These are phyloP conservation scores for Kodamaea plutei DNA, from an alignment of 1,139 yeast species.

Conservation along the genomic window DNA sequence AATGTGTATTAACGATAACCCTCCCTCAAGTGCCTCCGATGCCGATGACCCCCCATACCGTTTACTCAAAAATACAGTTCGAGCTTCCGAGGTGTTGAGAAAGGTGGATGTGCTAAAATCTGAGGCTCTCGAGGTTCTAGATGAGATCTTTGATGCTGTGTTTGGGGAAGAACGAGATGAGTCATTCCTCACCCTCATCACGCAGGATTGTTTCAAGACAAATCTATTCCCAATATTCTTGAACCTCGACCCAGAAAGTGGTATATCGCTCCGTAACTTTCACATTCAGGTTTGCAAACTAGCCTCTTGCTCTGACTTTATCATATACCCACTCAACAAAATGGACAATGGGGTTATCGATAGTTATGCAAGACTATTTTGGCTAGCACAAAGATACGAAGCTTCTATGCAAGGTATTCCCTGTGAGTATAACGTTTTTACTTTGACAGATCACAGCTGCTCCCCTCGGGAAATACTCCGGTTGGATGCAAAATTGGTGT, in stretches of 20 bases:
- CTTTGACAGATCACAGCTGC: slow-evolving; percentile 9
- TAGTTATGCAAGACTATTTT: slow-evolving; percentile 46
- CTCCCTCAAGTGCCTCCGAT: too few species aligned
- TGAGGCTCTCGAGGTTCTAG: slow-evolving; percentile 28
- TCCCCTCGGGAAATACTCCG: slow-evolving; percentile 1
- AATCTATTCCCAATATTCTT: slow-evolving; percentile 51
- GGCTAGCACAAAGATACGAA: slow-evolving; percentile 50
- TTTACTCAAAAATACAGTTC: slow-evolving; percentile 59
- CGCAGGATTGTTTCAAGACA: slow-evolving; percentile 41
- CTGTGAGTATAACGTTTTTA: slow-evolving; percentile 17
- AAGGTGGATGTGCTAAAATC: slow-evolving; percentile 37
- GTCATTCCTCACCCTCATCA: slow-evolving; percentile 20
- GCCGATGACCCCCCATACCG: slow-evolving; percentile 3
- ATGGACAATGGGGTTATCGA: slow-evolving; percentile 9
- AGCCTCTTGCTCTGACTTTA: slow-evolving; percentile 64
- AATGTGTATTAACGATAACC: slow-evolving; percentile 42
- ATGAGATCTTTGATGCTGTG: slow-evolving; percentile 16
- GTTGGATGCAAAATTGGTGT: slow-evolving; percentile 7
- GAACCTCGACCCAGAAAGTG: slow-evolving; percentile 60
- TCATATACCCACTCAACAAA: slow-evolving; percentile 40
- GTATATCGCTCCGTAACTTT: slow-evolving; percentile 70
- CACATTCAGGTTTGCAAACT: slow-evolving; percentile 72
- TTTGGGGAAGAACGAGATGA: slow-evolving; percentile 12
- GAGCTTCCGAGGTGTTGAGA: slow-evolving; percentile 55
- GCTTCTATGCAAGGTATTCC: slow-evolving; percentile 13